Evolutionary conservation across 2,329 filamentous ascomycete species (phyloP).

Genomic region (Trichoderma afroharzianum): DNA sequence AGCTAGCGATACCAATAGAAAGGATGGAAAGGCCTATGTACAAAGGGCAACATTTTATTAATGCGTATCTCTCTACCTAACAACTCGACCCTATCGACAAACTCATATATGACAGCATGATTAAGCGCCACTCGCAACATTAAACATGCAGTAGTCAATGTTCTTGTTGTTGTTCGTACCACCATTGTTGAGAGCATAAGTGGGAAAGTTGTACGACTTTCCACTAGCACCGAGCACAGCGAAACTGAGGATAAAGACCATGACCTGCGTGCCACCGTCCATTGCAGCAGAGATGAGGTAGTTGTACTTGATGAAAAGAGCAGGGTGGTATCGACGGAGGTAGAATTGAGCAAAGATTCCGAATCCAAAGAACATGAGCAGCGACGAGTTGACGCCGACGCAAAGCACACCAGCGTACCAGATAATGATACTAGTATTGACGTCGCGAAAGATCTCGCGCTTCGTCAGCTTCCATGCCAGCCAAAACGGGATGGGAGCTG

Average conservation of each 20-base stretch:
- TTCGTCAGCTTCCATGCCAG: neutral
- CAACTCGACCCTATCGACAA: neutral
- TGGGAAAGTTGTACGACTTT: neutral
- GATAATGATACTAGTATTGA: neutral
- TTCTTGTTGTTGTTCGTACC: neutral
- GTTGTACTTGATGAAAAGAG: neutral
- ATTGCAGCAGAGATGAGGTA: neutral
- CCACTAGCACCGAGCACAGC: neutral
- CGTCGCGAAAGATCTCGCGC: neutral
- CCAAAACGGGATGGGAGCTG: neutral
- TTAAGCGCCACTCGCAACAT: neutral
- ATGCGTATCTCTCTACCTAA: too few relatives aligned
- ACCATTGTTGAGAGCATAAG: neutral
- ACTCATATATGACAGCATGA: neutral
- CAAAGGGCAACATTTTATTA: neutral
- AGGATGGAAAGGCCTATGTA: too few relatives aligned
- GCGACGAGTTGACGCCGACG: neutral
- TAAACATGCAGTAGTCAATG: neutral
- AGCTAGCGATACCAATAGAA: too few relatives aligned
- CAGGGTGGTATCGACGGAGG: neutral
- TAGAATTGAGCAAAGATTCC: neutral
- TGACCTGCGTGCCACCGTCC: neutral
- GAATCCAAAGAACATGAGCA: neutral
- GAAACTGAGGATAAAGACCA: neutral
- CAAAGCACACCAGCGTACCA: neutral